Evolutionary conservation across 495 filamentous ascomycete species (phyloP).

Genomic region (Clavariopsis aquatica): DNA sequence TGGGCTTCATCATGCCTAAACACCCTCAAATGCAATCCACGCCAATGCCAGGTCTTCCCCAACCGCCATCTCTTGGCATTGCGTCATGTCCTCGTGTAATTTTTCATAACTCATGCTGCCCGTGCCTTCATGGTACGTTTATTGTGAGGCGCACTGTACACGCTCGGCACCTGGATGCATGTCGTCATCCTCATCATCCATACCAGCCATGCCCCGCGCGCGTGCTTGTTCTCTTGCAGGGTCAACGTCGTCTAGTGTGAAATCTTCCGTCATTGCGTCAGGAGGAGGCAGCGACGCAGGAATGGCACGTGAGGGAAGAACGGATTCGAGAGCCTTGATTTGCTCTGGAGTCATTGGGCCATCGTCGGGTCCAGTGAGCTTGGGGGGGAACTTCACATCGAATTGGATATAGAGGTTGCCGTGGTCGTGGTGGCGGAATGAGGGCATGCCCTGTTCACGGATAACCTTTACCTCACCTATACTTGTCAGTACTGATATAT

Average conservation of each 20-base stretch:
- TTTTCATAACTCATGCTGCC: constrained; percentile 5
- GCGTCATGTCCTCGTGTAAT: neutral
- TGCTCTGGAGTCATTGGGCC: constrained; percentile 57
- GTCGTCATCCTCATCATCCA: constrained; percentile 80
- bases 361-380: constrained; percentile 50
- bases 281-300: constrained; percentile 60
- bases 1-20: neutral
- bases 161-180: constrained; percentile 84
- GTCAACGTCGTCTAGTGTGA: constrained; percentile 79
- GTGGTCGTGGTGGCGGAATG: constrained; percentile 89
- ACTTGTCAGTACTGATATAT: constrained; percentile 37
- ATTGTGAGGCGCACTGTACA: constrained; percentile 97
- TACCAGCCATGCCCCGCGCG: constrained; percentile 66
- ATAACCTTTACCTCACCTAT: constrained; percentile 90
- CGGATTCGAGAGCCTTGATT: constrained; percentile 66
- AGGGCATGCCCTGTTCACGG: constrained; percentile 97
- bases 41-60: neutral
- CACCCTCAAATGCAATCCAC: constrained; percentile 1
- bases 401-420: constrained; percentile 98
- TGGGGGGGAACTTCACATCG: constrained; percentile 86
- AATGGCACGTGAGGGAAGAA: constrained; percentile 71
- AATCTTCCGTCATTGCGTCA: constrained; percentile 90
- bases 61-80: neutral
- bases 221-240: constrained; percentile 66
- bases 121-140: constrained; percentile 46